phyloP scores from a whole-genome alignment of 192 early-diverging fungal genomes.

The Phlyctochytrium planicorne region DNA sequence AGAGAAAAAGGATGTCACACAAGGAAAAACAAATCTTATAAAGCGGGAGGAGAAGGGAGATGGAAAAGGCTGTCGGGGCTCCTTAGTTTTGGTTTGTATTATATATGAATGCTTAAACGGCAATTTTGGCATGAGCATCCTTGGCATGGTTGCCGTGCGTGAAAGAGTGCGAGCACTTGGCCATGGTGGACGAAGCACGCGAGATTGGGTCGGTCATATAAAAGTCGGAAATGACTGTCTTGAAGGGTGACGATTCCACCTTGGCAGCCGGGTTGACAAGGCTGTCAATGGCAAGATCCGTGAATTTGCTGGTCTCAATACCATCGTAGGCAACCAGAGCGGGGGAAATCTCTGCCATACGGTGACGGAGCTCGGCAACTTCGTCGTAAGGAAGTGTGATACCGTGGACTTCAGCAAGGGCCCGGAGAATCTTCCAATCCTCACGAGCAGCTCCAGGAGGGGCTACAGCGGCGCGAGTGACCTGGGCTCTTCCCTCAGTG shows the following conservation, averaged over 20 bases:
- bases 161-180: slow-evolving; percentile 74
- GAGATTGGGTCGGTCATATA: slow-evolving; percentile 96
- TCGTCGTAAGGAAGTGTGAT: slow-evolving; percentile 89
- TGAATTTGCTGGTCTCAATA: slow-evolving; percentile 49
- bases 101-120: too few relatives aligned
- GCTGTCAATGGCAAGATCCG: slow-evolving; percentile 64
- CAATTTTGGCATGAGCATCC: background rate
- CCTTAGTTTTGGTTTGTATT: too few relatives aligned
- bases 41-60: too few relatives aligned
- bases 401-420: slow-evolving; percentile 89
- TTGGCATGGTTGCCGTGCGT: slow-evolving; percentile 20
- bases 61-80: too few relatives aligned
- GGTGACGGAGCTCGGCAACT: slow-evolving; percentile 72
- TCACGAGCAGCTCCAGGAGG: slow-evolving; percentile 89
- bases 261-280: slow-evolving; percentile 32
- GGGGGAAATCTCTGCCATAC: slow-evolving; percentile 86
- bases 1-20: too few relatives aligned
- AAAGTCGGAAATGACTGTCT: slow-evolving; percentile 77
- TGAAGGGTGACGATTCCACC: slow-evolving; percentile 44
- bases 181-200: slow-evolving; percentile 92
- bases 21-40: too few relatives aligned
- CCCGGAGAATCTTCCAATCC: slow-evolving; percentile 99
- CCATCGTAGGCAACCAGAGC: slow-evolving; percentile 74
- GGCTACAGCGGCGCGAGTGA: slow-evolving; percentile 88
- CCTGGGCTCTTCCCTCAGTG: slow-evolving; percentile 94